Conservation (phyloP, 306 rosid genomes). For the Erythrophleum fordii region DNA sequence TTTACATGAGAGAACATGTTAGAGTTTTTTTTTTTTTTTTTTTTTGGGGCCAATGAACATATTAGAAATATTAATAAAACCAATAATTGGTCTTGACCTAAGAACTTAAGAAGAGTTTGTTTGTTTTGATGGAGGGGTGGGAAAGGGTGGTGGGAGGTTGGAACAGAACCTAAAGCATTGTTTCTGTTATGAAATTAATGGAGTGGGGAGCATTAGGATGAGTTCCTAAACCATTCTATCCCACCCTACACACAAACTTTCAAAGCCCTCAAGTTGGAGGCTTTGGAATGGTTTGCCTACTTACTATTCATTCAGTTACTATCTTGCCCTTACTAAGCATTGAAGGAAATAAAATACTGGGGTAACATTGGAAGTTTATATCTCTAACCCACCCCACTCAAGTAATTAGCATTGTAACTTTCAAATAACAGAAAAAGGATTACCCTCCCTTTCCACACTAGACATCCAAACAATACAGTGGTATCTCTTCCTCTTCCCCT, state of each 20-base stretch:
- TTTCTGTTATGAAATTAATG: neutral
- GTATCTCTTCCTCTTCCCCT: neutral
- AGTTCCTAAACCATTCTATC: neutral
- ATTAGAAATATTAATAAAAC: neutral
- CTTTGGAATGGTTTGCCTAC: neutral
- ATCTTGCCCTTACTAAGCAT: neutral
- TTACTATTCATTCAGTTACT: too few species aligned
- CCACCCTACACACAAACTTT: neutral
- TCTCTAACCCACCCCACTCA: neutral
- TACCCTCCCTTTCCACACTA: neutral
- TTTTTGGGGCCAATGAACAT: neutral
- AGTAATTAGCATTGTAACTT: neutral
- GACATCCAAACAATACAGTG: neutral
- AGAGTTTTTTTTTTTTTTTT: neutral
- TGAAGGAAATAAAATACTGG: neutral
- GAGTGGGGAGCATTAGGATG: neutral
- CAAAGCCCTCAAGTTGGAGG: neutral
- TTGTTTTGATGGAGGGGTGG: neutral
- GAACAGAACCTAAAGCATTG: neutral
- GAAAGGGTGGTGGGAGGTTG: neutral
- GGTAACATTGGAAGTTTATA: neutral
- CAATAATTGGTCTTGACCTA: neutral
- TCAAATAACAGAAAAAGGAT: neutral
- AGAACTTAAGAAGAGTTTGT: neutral
- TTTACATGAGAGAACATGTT: neutral